Evolutionary conservation across 345 rosid species (phyloP).

Genomic region (Eucalyptus urophylla): DNA sequence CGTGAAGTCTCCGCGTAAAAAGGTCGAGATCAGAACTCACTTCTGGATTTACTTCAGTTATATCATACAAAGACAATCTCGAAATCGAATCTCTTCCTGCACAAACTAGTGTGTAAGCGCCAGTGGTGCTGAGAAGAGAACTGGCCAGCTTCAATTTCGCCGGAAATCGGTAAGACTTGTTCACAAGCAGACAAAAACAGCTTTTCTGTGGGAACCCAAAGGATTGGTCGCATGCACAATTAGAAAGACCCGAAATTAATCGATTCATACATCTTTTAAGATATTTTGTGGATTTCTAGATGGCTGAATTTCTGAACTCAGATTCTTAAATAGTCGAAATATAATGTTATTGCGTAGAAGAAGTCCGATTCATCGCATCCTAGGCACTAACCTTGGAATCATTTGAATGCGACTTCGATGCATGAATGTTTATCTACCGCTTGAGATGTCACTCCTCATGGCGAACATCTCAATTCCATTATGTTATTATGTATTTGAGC

Average conservation of each 20-base stretch:
- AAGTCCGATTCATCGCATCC: background rate
- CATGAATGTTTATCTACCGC: accelerated
- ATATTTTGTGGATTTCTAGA: background rate
- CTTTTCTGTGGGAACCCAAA: background rate
- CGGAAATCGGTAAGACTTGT: background rate
- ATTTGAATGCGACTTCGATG: accelerated
- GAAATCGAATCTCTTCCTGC: background rate
- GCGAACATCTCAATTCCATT: background rate
- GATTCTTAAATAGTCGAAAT: background rate
- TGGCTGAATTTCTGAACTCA: background rate
- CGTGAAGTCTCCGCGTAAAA: background rate
- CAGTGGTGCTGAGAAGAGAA: background rate
- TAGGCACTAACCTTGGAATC: background rate
- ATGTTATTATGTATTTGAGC: background rate
- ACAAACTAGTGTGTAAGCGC: background rate
- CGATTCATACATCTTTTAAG: background rate
- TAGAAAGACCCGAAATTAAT: background rate
- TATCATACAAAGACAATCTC: background rate
- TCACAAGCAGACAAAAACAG: background rate
- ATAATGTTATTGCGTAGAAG: background rate
- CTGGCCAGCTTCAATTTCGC: background rate
- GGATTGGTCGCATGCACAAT: background rate
- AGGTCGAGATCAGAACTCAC: background rate
- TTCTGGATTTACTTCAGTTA: background rate
- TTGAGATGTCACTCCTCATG: accelerated